These are phyloP conservation scores for Phaeosphaeria sp. DNA, from an alignment of 2,329 filamentous ascomycete genomes.

Conservation along the genomic window DNA sequence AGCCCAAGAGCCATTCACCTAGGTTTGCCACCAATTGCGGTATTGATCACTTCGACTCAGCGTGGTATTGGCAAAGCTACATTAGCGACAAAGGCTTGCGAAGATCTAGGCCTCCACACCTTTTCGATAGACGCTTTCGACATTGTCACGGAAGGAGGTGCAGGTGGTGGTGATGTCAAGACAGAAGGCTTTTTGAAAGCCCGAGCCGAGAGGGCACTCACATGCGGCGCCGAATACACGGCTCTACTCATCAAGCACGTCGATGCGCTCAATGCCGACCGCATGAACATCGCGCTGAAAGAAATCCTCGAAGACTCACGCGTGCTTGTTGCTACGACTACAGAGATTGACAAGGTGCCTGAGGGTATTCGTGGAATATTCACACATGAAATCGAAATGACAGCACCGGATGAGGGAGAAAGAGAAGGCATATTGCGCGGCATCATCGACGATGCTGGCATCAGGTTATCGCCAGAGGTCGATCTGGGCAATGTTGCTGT, in stretches of 20 bases:
- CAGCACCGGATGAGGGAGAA: slow-evolving; percentile 89
- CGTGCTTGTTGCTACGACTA: slow-evolving; percentile 91
- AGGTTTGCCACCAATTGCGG: slow-evolving; percentile 84
- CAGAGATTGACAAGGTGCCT: slow-evolving; percentile 91
- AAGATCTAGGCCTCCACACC: slow-evolving; percentile 87
- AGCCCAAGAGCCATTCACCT: slow-evolving; percentile 86
- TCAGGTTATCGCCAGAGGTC: slow-evolving; percentile 81
- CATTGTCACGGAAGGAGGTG: slow-evolving; percentile 88
- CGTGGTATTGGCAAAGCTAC: slow-evolving; percentile 92
- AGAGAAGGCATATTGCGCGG: slow-evolving; percentile 84
- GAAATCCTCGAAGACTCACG: slow-evolving; percentile 81
- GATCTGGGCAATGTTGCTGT: slow-evolving; percentile 85
- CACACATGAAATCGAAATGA: slow-evolving; percentile 94
- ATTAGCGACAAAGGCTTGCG: slow-evolving; percentile 76
- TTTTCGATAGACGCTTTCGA: slow-evolving; percentile 93
- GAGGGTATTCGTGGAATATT: slow-evolving; percentile 90
- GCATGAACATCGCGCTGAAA: slow-evolving; percentile 84
- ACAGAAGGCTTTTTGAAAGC: slow-evolving; percentile 90
- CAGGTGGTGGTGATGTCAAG: slow-evolving; percentile 88
- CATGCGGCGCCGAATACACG: slow-evolving; percentile 84
- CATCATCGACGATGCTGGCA: slow-evolving; percentile 76
- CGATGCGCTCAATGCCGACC: slow-evolving; percentile 88
- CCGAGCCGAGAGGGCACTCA: slow-evolving; percentile 85
- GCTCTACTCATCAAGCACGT: slow-evolving; percentile 87
- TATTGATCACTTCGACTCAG: slow-evolving; percentile 89